phyloP scores from a whole-genome alignment of 495 filamentous ascomycete species.

The Penicillium bovifimosum region DNA sequence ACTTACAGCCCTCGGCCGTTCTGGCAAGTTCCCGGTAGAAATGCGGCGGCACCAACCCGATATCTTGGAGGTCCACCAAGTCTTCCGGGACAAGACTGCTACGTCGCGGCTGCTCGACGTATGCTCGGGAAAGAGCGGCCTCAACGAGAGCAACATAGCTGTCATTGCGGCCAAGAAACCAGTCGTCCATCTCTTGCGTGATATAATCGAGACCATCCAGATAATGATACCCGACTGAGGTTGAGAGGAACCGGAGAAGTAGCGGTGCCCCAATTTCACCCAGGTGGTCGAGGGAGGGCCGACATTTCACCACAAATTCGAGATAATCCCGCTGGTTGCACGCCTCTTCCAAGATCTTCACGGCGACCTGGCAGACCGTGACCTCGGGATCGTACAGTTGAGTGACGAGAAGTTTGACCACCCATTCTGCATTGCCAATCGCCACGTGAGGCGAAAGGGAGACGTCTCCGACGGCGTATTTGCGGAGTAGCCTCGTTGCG shows the following conservation, averaged over 20 bases:
- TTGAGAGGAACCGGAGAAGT: constrained; percentile 87
- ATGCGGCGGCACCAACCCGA: constrained; percentile 79
- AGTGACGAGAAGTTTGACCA: constrained; percentile 90
- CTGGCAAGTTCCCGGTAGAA: constrained; percentile 95
- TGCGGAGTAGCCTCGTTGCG: constrained; percentile 74
- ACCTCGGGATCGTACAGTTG: constrained; percentile 97
- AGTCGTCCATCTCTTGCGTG: constrained; percentile 98
- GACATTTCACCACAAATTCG: constrained; percentile 93
- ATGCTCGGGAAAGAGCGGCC: constrained; percentile 85
- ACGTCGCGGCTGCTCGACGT: constrained; percentile 54
- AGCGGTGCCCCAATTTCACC: constrained; percentile 95
- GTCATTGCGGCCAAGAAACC: constrained; percentile 95
- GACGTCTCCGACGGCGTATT: constrained; percentile 58
- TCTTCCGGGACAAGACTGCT: constrained; percentile 46
- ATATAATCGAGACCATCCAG: constrained; percentile 96
- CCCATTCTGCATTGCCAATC: constrained; percentile 72
- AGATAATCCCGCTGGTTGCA: constrained; percentile 86
- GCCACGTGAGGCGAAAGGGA: constrained; percentile 25
- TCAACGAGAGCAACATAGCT: constrained; percentile 92
- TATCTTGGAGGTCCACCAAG: constrained; percentile 52
- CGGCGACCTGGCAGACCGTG: constrained; percentile 89
- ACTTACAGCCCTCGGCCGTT: constrained; percentile 83
- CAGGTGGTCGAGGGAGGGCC: constrained; percentile 91
- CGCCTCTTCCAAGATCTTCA: constrained; percentile 95
- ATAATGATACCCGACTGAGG: constrained; percentile 95